phyloP scores from a whole-genome alignment of 139 green algal species.

The Auxenochlorella pyrenoidosa region DNA sequence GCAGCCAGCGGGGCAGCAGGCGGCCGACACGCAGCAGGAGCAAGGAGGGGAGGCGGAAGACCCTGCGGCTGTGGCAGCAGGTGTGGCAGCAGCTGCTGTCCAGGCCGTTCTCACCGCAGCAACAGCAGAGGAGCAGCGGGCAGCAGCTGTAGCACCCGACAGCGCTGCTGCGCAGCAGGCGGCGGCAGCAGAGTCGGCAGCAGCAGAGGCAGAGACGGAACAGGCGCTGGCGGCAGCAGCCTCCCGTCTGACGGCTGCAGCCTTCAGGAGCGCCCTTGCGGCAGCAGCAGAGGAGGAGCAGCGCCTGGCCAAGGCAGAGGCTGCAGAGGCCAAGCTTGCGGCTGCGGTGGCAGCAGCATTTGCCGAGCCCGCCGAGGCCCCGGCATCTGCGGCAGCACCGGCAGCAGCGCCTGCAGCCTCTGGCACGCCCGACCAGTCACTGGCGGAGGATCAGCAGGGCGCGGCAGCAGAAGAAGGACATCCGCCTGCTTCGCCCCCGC shows the following conservation, averaged over 20 bases:
- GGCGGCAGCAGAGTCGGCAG: neutral
- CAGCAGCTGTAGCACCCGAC: neutral
- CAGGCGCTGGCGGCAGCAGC: neutral
- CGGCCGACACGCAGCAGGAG: neutral
- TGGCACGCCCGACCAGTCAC: too few species aligned
- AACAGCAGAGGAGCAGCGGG: neutral
- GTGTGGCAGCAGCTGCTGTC: neutral
- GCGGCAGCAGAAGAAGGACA: neutral
- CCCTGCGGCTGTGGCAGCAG: neutral
- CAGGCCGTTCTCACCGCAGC: neutral
- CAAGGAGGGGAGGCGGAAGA: neutral
- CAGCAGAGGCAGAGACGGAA: neutral
- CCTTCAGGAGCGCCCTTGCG: neutral
- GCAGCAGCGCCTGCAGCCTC: neutral
- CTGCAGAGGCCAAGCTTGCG: neutral
- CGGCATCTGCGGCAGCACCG: neutral
- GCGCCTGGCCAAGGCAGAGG: neutral
- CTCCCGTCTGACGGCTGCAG: neutral
- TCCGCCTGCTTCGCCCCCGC: too few species aligned
- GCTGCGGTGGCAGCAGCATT: conserved; percentile 4
- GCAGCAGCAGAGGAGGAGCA: neutral
- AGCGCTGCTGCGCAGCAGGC: neutral
- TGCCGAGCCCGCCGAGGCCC: neutral
- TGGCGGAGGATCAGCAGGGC: neutral
- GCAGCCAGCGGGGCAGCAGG: neutral